These are phyloP conservation scores for Chaetomium sp. DNA, from an alignment of 2,329 filamentous ascomycete genomes.

Conservation along the genomic window DNA sequence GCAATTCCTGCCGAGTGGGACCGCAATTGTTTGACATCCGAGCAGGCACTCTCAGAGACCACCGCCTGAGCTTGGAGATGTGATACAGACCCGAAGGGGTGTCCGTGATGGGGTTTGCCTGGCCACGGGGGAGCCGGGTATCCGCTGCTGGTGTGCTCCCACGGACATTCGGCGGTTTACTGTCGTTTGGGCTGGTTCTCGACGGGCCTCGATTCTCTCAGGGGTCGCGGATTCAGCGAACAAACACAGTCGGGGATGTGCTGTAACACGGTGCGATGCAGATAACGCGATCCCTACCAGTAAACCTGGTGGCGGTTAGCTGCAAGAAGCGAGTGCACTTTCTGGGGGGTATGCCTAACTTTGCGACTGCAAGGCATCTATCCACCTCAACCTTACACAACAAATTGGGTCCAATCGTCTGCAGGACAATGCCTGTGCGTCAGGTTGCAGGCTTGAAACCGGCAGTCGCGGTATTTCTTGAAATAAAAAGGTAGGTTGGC, in stretches of 20 bases:
- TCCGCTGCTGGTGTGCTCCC: background rate
- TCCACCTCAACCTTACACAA: constrained; percentile 28
- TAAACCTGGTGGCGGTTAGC: constrained; percentile 24
- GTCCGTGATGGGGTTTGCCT: background rate
- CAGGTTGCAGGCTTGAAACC: background rate
- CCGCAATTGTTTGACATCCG: background rate
- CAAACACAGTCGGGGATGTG: constrained; percentile 8
- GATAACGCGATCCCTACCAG: constrained; percentile 22
- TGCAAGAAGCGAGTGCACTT: constrained; percentile 8
- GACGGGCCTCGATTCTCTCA: background rate
- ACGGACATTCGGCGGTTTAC: background rate
- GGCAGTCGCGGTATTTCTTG: background rate
- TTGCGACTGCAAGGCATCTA: background rate
- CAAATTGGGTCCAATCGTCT: constrained; percentile 22
- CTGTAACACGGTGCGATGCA: constrained; percentile 17
- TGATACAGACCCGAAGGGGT: background rate
- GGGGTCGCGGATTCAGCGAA: background rate
- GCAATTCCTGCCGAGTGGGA: constrained; percentile 11
- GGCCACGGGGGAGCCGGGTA: background rate
- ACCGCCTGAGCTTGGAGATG: background rate
- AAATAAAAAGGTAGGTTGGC: background rate
- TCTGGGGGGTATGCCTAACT: background rate
- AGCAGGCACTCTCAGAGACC: background rate
- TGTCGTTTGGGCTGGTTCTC: background rate
- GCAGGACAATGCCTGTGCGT: background rate